Conservation (phyloP, 1,284 basidiomycete species). For the Schizophyllum amplum region DNA sequence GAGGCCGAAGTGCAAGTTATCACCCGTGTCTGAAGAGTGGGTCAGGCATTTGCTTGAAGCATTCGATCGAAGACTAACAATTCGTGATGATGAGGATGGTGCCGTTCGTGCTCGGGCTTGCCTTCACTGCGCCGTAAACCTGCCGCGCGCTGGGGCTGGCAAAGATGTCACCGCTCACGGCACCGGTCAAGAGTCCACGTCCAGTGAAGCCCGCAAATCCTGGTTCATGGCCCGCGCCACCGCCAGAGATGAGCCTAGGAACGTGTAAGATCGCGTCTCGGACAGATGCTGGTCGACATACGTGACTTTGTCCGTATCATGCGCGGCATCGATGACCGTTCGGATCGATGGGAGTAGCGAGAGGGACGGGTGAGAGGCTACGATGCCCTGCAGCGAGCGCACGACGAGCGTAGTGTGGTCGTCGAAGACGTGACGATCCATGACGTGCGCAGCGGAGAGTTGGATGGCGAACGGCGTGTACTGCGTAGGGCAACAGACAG, state of each 20-base stretch:
- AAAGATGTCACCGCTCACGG: constrained; percentile 59
- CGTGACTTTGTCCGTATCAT: constrained; percentile 29
- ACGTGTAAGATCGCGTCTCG: neutral
- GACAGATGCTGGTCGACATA: neutral
- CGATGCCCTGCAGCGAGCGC: constrained; percentile 25
- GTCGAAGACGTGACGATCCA: constrained; percentile 29
- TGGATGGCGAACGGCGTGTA: neutral
- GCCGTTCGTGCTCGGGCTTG: constrained; percentile 16
- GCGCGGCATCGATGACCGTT: constrained; percentile 27
- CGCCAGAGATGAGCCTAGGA: constrained; percentile 44
- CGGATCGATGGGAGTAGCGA: constrained; percentile 27
- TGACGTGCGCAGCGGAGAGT: neutral
- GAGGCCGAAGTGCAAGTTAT: constrained; percentile 64
- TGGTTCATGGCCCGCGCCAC: constrained; percentile 68
- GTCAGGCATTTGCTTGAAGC: neutral
- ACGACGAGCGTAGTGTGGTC: constrained; percentile 28
- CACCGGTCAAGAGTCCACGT: constrained; percentile 47
- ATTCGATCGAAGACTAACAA: constrained; percentile 20
- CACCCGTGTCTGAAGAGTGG: constrained; percentile 26
- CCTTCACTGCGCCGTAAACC: constrained; percentile 41
- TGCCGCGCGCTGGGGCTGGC: constrained; percentile 58
- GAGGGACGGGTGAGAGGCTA: constrained; percentile 25
- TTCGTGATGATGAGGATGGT: constrained; percentile 38
- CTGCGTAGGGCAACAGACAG: neutral
- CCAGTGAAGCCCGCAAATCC: constrained; percentile 54